A percentile compares a stretch with the other conserved stretches of the same genome.
phyloP scores from a whole-genome alignment of 1,284 basidiomycete species.

The Irpex rosettiformis region DNA sequence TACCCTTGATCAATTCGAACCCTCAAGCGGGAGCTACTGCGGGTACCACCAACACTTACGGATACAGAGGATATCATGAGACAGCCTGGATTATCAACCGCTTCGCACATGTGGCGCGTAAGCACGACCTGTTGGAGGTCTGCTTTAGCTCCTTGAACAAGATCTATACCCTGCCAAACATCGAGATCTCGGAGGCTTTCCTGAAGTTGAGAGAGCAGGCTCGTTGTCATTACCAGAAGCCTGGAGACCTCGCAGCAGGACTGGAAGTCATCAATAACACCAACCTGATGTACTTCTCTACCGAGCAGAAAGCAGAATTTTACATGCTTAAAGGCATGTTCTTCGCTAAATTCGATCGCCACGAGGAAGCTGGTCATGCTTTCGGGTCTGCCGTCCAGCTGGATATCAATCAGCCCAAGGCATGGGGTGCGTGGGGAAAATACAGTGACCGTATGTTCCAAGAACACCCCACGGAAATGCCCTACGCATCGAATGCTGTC shows the following conservation, averaged over 20 bases:
- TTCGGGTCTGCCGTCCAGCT: constrained; percentile 96
- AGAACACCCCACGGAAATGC: constrained; percentile 71
- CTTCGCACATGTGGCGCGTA: constrained; percentile 98
- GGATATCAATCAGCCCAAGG: constrained; percentile 93
- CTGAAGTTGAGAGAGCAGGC: constrained; percentile 98
- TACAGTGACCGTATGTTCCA: constrained; percentile 95
- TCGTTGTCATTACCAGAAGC: constrained; percentile 97
- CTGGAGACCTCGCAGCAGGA: constrained; percentile 90
- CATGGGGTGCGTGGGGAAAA: constrained; percentile 98
- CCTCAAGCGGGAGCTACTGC: constrained; percentile 45
- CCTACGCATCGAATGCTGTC: constrained; percentile 86
- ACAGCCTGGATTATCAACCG: constrained; percentile 99
- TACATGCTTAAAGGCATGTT: constrained; percentile 99
- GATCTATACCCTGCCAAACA: constrained; percentile 99
- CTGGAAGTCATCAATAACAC: constrained; percentile 99
- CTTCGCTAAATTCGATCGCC: constrained; percentile 83
- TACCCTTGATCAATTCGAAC: constrained; percentile 77
- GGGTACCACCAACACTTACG: constrained; percentile 78
- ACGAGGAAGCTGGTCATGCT: constrained; percentile 89
- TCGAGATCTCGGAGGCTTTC: constrained; percentile 99
- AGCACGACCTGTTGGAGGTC: constrained; percentile 95
- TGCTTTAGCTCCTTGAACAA: constrained; percentile 95
- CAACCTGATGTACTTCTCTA: constrained; percentile 98
- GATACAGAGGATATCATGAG: constrained; percentile 99
- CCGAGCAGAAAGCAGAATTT: constrained; percentile 95